These are phyloP conservation scores for Aspergillus pseudoglaucus DNA, from an alignment of 2,329 filamentous ascomycete species.

Conservation along the genomic window DNA sequence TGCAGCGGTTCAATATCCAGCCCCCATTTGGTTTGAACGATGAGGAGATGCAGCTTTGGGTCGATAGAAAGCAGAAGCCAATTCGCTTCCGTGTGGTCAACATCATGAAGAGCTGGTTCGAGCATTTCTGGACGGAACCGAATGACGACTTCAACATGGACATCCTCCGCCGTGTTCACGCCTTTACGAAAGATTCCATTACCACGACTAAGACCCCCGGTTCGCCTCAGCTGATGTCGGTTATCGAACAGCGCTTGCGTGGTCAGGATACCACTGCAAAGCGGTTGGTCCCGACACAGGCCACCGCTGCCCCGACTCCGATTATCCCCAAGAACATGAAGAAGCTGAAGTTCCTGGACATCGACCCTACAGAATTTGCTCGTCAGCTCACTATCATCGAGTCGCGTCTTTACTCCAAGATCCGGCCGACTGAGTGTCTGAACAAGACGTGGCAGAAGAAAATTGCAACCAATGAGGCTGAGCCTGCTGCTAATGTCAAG, in stretches of 20 bases:
- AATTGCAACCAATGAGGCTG: constrained; percentile 60
- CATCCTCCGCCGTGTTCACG: constrained; percentile 80
- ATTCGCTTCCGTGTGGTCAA: constrained; percentile 96
- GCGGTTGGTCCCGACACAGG: constrained; percentile 78
- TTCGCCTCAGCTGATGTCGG: constrained; percentile 72
- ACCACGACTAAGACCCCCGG: constrained; percentile 91
- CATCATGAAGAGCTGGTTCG: constrained; percentile 96
- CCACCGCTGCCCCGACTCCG: constrained; percentile 71
- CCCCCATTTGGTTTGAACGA: constrained; percentile 73
- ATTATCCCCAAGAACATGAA: constrained; percentile 99
- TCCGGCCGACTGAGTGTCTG: constrained; percentile 89
- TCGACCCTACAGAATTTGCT: constrained; percentile 94
- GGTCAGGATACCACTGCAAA: constrained; percentile 84
- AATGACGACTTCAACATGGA: constrained; percentile 78
- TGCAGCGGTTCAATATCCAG: constrained; percentile 86
- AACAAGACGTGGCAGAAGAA: constrained; percentile 99
- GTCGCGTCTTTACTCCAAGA: constrained; percentile 88
- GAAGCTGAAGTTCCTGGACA: constrained; percentile 97
- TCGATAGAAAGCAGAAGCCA: constrained; percentile 88
- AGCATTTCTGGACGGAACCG: constrained; percentile 98
- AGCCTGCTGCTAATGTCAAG: constrained; percentile 90
- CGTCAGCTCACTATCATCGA: constrained; percentile 96
- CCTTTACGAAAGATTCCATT: constrained; percentile 85
- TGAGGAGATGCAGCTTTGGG: constrained; percentile 77
- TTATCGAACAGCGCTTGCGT: constrained; percentile 79